A percentile compares a stretch with the other conserved stretches of the same genome.
Evolutionary conservation across 1,284 basidiomycete genomes (phyloP).

Genomic region (Grifola frondosa): DNA sequence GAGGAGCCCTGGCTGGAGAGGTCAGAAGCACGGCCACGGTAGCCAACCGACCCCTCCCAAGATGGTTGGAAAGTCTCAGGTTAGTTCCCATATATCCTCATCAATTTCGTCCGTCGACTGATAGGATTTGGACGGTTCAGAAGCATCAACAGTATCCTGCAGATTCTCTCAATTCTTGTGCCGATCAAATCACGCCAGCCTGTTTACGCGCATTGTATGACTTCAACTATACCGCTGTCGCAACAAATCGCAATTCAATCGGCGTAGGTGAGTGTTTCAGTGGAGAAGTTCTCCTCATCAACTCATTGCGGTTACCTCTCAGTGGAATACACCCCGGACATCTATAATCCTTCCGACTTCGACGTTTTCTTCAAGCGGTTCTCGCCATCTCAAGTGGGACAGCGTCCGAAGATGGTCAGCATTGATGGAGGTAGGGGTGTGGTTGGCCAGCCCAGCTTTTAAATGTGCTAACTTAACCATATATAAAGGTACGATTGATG

Average conservation of each 20-base stretch:
- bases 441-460: neutral
- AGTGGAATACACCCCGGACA: constrained; percentile 51
- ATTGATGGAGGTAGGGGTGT: constrained; percentile 41
- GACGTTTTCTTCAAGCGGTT: constrained; percentile 43
- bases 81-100: neutral
- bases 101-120: neutral
- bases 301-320: neutral
- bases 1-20: neutral
- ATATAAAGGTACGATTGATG: neutral
- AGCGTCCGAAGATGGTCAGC: constrained; percentile 37
- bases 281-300: neutral
- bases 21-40: neutral
- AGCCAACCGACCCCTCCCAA: constrained; percentile 1
- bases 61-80: constrained; percentile 7
- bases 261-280: constrained; percentile 42
- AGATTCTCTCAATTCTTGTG: constrained; percentile 30
- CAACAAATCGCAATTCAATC: constrained; percentile 43
- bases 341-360: constrained; percentile 42
- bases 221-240: constrained; percentile 40
- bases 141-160: too few species aligned
- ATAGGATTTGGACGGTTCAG: too few species aligned
- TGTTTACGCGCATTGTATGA: constrained; percentile 54
- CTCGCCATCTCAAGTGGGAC: constrained; percentile 35
- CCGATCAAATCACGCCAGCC: constrained; percentile 44
- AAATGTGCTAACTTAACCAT: neutral